These are phyloP conservation scores for Schwanniomyces yamadae DNA, from an alignment of 805 yeast species.

Conservation along the genomic window DNA sequence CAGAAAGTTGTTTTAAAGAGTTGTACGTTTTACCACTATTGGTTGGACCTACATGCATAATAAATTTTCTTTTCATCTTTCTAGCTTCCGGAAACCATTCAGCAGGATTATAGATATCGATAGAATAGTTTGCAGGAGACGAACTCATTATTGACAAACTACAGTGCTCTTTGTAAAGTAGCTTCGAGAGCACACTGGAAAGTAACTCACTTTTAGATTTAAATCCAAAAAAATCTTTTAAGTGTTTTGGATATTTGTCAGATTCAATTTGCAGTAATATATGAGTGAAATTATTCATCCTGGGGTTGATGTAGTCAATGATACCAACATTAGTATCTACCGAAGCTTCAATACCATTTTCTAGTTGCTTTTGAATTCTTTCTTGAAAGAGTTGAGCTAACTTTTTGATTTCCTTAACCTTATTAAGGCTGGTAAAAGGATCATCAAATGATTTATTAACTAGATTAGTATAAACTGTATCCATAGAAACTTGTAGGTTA, in stretches of 20 bases:
- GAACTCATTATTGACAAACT: slow-evolving; percentile 11
- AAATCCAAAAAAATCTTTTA: slow-evolving; percentile 16
- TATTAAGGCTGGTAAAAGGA: slow-evolving; percentile 7
- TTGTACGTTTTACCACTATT: slow-evolving; percentile 92
- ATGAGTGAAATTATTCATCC: slow-evolving; percentile 16
- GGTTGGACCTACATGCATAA: slow-evolving; percentile 98
- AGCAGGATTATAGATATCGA: slow-evolving; percentile 38
- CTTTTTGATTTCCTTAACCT: slow-evolving; percentile 1
- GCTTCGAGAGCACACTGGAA: slow-evolving; percentile 18
- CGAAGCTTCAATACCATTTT: too few relatives aligned
- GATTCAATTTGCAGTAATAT: slow-evolving; percentile 19
- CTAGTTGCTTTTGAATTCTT: too few relatives aligned
- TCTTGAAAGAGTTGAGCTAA: slow-evolving; percentile 4
- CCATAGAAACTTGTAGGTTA: too few relatives aligned
- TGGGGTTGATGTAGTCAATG: slow-evolving; percentile 29
- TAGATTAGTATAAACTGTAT: too few relatives aligned
- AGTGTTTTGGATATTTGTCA: slow-evolving; percentile 18
- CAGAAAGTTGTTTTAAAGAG: slow-evolving; percentile 68
- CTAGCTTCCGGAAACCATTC: slow-evolving; percentile 86
- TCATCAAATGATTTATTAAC: slow-evolving; percentile 1
- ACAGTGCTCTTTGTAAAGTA: slow-evolving; percentile 24
- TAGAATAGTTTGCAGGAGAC: slow-evolving; percentile 10
- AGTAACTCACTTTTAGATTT: slow-evolving; percentile 19
- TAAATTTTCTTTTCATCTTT: slow-evolving; percentile 68
- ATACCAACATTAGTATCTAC: slow-evolving; percentile 6